phyloP scores from a whole-genome alignment of 2,329 filamentous ascomycete genomes.

The Fusarium sp. region DNA sequence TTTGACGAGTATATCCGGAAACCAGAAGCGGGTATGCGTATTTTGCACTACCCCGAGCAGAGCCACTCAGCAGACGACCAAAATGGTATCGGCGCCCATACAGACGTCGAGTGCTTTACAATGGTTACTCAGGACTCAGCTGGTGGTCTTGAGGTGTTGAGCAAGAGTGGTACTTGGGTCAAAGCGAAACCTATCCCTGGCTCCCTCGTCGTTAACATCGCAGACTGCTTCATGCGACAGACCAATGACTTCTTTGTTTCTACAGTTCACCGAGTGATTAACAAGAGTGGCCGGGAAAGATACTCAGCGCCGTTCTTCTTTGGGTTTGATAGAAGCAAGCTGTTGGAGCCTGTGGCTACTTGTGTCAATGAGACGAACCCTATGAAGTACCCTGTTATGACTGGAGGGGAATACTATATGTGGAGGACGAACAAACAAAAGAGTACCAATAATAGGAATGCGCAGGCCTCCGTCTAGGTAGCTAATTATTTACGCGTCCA shows the following conservation, averaged over 20 bases:
- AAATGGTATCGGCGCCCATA: conserved; percentile 57
- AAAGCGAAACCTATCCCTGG: conserved; percentile 54
- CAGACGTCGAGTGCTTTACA: conserved; percentile 61
- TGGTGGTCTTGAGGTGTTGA: conserved; percentile 59
- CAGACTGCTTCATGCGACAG: conserved; percentile 62
- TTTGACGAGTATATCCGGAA: background rate
- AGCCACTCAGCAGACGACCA: conserved; percentile 29
- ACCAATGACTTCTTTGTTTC: conserved; percentile 62
- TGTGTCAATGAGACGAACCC: conserved; percentile 48
- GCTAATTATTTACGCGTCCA: background rate
- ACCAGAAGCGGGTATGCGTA: background rate
- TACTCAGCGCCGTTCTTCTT: conserved; percentile 62
- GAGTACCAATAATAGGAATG: background rate
- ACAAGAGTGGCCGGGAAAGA: conserved; percentile 52
- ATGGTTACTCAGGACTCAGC: conserved; percentile 58
- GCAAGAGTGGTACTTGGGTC: conserved; percentile 56
- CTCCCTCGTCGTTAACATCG: conserved; percentile 64
- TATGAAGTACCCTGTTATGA: conserved; percentile 51
- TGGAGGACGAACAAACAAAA: conserved; percentile 48
- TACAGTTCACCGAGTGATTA: conserved; percentile 61
- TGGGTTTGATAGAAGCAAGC: conserved; percentile 48
- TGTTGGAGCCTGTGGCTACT: conserved; percentile 48
- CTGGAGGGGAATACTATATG: conserved; percentile 49
- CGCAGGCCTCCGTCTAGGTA: background rate
- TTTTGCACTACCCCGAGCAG: background rate